Evolutionary conservation across 306 rosid species (phyloP), one percentile per base, ranked within the genome.

Genomic region (Sicyos edulis): DNA sequence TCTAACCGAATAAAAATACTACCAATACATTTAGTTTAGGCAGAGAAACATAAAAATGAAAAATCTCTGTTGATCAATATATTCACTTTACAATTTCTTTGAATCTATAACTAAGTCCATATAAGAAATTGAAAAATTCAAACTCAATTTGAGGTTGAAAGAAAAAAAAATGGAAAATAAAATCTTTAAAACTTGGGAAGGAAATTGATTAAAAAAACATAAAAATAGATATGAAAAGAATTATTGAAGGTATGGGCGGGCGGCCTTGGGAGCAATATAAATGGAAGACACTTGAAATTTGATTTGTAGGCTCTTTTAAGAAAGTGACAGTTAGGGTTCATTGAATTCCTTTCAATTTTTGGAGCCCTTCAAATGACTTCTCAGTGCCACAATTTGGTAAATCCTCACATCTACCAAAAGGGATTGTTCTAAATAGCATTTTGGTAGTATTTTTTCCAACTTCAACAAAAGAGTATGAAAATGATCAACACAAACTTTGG

Each of bases 251-350:
- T 8, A n/a, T 0, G 62, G 62, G 34, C 11, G 8, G 70, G 70
- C 29, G 52, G 52, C n/a, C n/a, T n/a, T n/a, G n/a, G n/a, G 29
- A 37, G 26, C 66, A 60, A 60, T 60, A 60, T 60, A 8, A 34
- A 40, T 63, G 70, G 51, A 40, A 14, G 70, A 17, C 16, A 63
- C 42, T 63, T 37, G 16, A 63, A 63, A 37, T 12, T 29, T 44
- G 22, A 6, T 63, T 63, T 37, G 26, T n/a, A 63, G 52, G 4
- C 16, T 63, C 52, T 37, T 16, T 7, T 34, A n/a, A 63, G 70
- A 63, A 63, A 63, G 51, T 63, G 70, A 63, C 52, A 63, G 42
- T 63, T 63, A 40, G 70, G 70, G 70, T 63, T 63, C 70, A 40
- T 63, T 63, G 70, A 63, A 63, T 63, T 34, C 70, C 51, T 63